Evolutionary conservation across 108 stramenopile genomes (phyloP).

Genomic region (Nitzschia putrida): DNA sequence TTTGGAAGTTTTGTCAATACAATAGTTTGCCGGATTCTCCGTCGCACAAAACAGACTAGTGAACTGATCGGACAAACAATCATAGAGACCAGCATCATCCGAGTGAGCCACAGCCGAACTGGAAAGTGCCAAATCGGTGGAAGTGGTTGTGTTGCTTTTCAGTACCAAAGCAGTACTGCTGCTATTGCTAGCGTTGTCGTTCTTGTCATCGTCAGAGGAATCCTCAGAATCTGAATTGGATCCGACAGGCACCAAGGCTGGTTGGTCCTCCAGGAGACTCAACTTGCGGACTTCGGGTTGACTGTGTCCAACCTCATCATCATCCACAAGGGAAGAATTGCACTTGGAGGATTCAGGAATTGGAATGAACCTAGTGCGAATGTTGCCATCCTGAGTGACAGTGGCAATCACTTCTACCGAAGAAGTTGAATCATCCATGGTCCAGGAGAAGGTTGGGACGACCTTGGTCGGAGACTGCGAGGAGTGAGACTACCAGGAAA

Average conservation of each 20-base stretch:
- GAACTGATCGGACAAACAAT: constrained; percentile 25
- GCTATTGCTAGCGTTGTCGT: neutral
- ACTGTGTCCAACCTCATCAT: neutral
- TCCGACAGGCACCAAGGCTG: neutral
- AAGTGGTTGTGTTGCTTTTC: neutral
- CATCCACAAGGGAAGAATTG: constrained; percentile 7
- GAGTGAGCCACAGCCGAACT: neutral
- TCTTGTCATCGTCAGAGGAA: neutral
- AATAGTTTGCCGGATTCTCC: constrained; percentile 7
- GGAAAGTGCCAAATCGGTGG: neutral
- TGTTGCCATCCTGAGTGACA: constrained; percentile 5
- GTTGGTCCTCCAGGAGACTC: neutral
- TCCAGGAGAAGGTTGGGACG: neutral
- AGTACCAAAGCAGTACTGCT: neutral
- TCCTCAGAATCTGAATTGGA: constrained; percentile 11
- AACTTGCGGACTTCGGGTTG: neutral
- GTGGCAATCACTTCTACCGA: constrained; percentile 18
- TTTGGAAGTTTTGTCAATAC: neutral
- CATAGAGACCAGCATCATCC: constrained; percentile 13
- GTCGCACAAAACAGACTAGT: constrained; percentile 23
- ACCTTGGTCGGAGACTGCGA: neutral
- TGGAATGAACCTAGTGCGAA: neutral
- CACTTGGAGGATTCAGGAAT: constrained; percentile 4
- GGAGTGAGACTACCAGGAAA: neutral
- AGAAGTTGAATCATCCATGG: neutral